phyloP scores from a whole-genome alignment of 345 rosid species.

The Boechera divaricarpa region DNA sequence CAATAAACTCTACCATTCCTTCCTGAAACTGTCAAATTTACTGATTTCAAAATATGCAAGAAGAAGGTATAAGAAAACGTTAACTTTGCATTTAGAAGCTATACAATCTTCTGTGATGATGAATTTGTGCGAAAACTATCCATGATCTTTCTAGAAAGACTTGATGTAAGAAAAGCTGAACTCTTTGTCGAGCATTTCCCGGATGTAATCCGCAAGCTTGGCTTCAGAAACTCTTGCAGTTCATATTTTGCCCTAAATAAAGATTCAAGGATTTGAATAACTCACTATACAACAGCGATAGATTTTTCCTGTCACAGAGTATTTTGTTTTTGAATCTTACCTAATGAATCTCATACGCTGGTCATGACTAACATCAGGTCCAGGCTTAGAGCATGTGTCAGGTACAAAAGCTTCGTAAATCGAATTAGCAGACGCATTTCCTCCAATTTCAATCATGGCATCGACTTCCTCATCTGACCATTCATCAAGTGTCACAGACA shows the following conservation, averaged over 20 bases:
- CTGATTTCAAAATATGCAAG: conserved; percentile 5
- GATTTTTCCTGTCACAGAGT: neutral
- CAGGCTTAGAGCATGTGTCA: conserved; percentile 62
- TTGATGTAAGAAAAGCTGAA: conserved; percentile 56
- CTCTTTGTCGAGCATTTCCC: conserved; percentile 45
- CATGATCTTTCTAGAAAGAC: conserved; percentile 67
- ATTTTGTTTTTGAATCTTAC: conserved; percentile 43
- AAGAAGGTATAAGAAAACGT: neutral
- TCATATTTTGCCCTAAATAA: conserved; percentile 88
- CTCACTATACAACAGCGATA: neutral
- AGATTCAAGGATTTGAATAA: conserved; percentile 29
- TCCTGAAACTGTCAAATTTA: conserved; percentile 35
- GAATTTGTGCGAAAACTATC: conserved; percentile 71
- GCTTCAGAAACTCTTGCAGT: conserved; percentile 90
- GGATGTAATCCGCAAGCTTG: conserved; percentile 79
- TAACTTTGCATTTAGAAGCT: conserved; percentile 12
- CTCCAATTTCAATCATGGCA: conserved; percentile 66
- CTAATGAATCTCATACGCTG: conserved; percentile 77
- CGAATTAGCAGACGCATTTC: conserved; percentile 68
- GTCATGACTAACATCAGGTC: conserved; percentile 71
- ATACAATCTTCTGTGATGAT: conserved; percentile 54
- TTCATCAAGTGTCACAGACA: conserved; percentile 88
- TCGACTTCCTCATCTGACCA: conserved; percentile 94
- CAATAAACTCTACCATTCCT: conserved; percentile 58
- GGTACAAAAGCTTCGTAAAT: conserved; percentile 83